Conservation (phyloP, 176 grass and related monocot species). For the Secale cereale region DNA sequence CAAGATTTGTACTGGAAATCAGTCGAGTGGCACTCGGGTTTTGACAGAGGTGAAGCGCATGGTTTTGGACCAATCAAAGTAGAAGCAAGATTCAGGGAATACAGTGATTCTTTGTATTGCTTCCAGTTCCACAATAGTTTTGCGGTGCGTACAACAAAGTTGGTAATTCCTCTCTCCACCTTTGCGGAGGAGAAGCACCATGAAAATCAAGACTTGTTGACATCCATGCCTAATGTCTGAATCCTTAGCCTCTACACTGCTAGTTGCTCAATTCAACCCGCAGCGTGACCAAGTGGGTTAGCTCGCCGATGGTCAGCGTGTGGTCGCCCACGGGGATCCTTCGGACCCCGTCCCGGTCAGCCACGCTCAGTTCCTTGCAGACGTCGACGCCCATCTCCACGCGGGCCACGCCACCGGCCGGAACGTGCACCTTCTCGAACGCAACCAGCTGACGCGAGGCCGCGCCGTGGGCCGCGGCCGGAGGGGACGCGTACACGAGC, state of each 20-base stretch:
- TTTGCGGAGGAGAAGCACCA: slow-evolving; percentile 36
- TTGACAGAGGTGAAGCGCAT: neutral
- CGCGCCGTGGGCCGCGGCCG: slow-evolving; percentile 20
- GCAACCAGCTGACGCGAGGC: slow-evolving; percentile 55
- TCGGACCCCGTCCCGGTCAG: slow-evolving; percentile 39
- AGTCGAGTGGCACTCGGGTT: too few species aligned
- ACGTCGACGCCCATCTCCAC: slow-evolving; percentile 62
- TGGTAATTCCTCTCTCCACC: slow-evolving; percentile 30
- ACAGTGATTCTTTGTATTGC: slow-evolving; percentile 33
- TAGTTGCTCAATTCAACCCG: slow-evolving; percentile 30
- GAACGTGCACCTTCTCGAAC: slow-evolving; percentile 77
- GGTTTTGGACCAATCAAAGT: neutral
- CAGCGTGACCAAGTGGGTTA: slow-evolving; percentile 55
- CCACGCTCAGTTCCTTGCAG: slow-evolving; percentile 53
- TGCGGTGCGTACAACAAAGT: too few species aligned
- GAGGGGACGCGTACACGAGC: slow-evolving; percentile 50
- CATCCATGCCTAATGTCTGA: too few species aligned
- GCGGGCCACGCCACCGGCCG: slow-evolving; percentile 37
- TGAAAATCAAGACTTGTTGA: slow-evolving; percentile 15
- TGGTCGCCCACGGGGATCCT: slow-evolving; percentile 64
- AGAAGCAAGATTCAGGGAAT: neutral
- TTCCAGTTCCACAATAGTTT: slow-evolving; percentile 10
- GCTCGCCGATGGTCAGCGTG: slow-evolving; percentile 49
- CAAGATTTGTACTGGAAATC: too few species aligned
- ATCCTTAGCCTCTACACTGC: too few species aligned